Evolutionary conservation across 2,329 filamentous ascomycete species (phyloP).

Genomic region (Apiospora phragmitis): DNA sequence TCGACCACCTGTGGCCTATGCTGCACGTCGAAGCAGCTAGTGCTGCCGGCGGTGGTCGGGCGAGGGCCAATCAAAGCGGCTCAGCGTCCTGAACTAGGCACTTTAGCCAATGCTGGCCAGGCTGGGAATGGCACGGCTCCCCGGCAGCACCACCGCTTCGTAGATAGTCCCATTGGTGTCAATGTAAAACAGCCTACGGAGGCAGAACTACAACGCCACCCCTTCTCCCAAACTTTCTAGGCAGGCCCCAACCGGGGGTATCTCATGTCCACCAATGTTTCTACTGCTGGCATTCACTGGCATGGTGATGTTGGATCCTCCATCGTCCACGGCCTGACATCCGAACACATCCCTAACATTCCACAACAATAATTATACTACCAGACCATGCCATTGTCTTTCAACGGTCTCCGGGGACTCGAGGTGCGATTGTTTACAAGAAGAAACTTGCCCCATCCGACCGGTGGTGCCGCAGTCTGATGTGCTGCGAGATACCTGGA

Average conservation of each 20-base stretch:
- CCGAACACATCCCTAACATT: not conserved
- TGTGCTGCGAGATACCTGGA: not conserved
- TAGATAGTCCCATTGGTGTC: constrained; percentile 27
- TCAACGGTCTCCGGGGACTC: not conserved
- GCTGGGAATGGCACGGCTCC: constrained; percentile 5
- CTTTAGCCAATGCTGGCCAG: constrained; percentile 3
- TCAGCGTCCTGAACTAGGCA: constrained; percentile 8
- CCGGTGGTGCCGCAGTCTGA: not conserved
- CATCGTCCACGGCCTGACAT: not conserved
- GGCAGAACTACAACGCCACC: constrained; percentile 25
- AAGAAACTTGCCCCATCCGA: not conserved
- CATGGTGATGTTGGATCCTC: not conserved
- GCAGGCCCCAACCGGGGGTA: constrained; percentile 6
- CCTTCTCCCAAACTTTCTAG: constrained; percentile 13
- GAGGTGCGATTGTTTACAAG: not conserved
- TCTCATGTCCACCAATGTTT: constrained; percentile 9
- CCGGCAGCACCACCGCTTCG: constrained; percentile 11
- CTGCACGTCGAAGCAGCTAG: not conserved
- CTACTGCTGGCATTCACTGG: not conserved
- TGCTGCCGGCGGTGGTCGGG: not conserved
- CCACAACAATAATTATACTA: not conserved
- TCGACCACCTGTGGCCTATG: not conserved
- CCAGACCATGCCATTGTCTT: not conserved
- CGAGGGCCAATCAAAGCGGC: not conserved
- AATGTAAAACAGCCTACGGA: constrained; percentile 39